phyloP scores from a whole-genome alignment of 2,329 filamentous ascomycete species.

The Penicillium psychrosexuale region DNA sequence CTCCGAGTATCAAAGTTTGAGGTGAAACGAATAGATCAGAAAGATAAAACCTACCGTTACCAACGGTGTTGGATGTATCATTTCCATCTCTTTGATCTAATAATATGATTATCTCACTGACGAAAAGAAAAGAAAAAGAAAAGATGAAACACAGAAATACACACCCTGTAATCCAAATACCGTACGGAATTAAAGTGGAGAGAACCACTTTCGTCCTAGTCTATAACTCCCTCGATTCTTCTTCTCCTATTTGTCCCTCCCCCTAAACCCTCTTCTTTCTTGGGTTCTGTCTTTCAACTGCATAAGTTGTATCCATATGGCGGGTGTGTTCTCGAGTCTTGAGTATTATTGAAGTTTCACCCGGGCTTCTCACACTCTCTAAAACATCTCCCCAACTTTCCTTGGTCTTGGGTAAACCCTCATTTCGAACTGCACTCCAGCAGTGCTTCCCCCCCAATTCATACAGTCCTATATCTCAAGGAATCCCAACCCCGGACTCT shows the following conservation, averaged over 20 bases:
- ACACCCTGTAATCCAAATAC: not conserved
- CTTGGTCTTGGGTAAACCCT: conserved; percentile 7
- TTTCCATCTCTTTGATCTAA: not conserved
- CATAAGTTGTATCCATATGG: not conserved
- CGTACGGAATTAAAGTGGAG: conserved; percentile 6
- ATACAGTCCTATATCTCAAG: not conserved
- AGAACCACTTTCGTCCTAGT: conserved; percentile 17
- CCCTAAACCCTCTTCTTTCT: conserved; percentile 12
- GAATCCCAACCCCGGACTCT: not conserved
- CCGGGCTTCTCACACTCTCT: conserved; percentile 37
- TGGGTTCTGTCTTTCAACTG: conserved; percentile 6
- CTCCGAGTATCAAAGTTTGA: not conserved
- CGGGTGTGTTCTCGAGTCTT: conserved; percentile 7
- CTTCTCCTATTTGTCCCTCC: conserved; percentile 13
- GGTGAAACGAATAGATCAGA: conserved; percentile 1
- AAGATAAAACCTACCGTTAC: not conserved
- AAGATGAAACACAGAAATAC: not conserved
- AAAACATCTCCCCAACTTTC: conserved; percentile 34
- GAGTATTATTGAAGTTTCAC: conserved; percentile 6
- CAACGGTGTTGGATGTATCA: not conserved
- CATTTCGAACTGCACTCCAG: conserved; percentile 5
- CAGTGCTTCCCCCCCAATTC: conserved; percentile 1
- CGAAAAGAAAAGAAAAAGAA: not conserved
- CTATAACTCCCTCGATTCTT: conserved; percentile 7
- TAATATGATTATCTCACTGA: not conserved